These are phyloP conservation scores for Lavandula angustifolia DNA, from an alignment of 257 asterid species.

Conservation along the genomic window DNA sequence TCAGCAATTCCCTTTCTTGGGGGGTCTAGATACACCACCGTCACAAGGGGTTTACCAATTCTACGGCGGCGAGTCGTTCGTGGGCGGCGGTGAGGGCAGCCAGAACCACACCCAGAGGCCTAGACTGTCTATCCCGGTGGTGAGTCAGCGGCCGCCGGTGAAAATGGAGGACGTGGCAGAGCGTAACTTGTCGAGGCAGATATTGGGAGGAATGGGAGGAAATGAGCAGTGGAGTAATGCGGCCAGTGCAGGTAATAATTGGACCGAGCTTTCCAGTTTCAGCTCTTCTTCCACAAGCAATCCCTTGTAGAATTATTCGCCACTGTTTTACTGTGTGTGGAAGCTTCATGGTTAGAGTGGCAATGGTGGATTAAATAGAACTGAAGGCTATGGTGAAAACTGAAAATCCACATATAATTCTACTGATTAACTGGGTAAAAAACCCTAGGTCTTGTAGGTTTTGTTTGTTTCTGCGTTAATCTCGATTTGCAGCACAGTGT, in stretches of 20 bases:
- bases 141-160: slow-evolving; percentile 46
- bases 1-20: slow-evolving; percentile 67
- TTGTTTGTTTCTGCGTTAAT: slow-evolving; percentile 25
- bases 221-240: slow-evolving; percentile 61
- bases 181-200: slow-evolving; percentile 51
- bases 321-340: not conserved
- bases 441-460: slow-evolving; percentile 67
- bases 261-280: slow-evolving; percentile 80
- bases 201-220: slow-evolving; percentile 50
- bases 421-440: not conserved
- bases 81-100: slow-evolving; percentile 38
- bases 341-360: slow-evolving; percentile 15
- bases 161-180: slow-evolving; percentile 67
- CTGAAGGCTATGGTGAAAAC: not conserved
- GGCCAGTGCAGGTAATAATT: slow-evolving; percentile 28
- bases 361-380: slow-evolving; percentile 5
- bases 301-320: slow-evolving; percentile 37
- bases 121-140: slow-evolving; percentile 43
- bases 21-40: slow-evolving; percentile 42
- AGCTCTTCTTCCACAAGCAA: slow-evolving; percentile 74
- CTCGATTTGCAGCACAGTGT: slow-evolving; percentile 34
- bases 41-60: slow-evolving; percentile 40
- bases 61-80: slow-evolving; percentile 44
- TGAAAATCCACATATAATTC: no score
- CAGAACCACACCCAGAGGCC: slow-evolving; percentile 45